Evolutionary conservation across 2,329 filamentous ascomycete species (phyloP), one percentile per base, ranked within the genome.

Genomic region (Ophiostoma tasmaniense): DNA sequence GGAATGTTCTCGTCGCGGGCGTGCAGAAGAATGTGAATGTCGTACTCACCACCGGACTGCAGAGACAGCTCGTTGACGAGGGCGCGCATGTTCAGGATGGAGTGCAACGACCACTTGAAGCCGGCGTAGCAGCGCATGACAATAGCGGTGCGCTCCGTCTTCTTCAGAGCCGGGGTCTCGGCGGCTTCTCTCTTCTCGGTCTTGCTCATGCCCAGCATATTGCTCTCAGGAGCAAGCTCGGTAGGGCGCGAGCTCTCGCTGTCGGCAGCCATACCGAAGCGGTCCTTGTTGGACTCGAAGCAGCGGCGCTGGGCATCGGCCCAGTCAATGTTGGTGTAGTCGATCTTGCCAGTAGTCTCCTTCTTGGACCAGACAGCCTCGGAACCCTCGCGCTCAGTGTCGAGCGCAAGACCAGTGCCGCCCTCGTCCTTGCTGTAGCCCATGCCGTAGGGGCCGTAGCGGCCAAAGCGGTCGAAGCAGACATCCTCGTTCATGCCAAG

Each of bases 391-490:
- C 82, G 81, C 73, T 95, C 91, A 0, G 87, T 88, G 52, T 92
- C 90, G 69, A 90, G 82, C n/a, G 87, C 87, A 68, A 93, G 87
- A 33, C 85, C 87, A 0, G 86, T 79, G 28, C 93, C 93, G 17
- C 93, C 93, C 72, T 87, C 85, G 68, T 87, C 85, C 70, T 85
- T 83, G 74, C 85, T 87, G 78, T 96, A 96, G n/a, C 93, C 93
- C 55, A 93, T 81, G 0, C 93, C 93, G 75, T 97, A 97, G 0
- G 92, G 90, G 0, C 92, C 93, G 50, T 94, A 86, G 64, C 93
- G 86, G 22, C 92, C 91, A 75, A 92, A 96, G 6, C 93, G 86
- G 75, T 97, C 93, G 76, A 96, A 96, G 79, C 93, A 97, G 17
- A 96, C 82, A 74, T 95, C 89, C 71, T 92, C 85, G 28, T 88